These are phyloP conservation scores for Arthroderma sp. DNA, from an alignment of 2,329 filamentous ascomycete species.

Conservation along the genomic window DNA sequence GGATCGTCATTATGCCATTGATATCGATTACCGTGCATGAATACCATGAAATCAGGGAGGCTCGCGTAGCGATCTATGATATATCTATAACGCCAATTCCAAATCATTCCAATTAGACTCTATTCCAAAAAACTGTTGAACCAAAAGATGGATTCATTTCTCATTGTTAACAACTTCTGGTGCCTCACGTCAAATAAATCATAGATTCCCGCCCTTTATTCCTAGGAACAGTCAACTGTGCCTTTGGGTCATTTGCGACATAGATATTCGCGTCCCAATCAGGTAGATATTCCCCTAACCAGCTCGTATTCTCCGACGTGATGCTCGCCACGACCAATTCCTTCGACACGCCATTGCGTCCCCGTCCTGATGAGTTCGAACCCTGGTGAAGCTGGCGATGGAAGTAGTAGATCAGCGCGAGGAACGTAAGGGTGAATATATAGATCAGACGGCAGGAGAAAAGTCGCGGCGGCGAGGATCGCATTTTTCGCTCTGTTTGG, in stretches of 20 bases:
- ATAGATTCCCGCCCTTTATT: conserved; percentile 33
- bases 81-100: conserved; percentile 17
- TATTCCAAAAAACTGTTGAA: too few species aligned
- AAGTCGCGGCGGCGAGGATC: too few species aligned
- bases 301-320: conserved; percentile 26
- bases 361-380: too few species aligned
- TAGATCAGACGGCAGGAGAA: too few species aligned
- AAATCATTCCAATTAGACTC: too few species aligned
- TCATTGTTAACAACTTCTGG: too few species aligned
- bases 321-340: conserved; percentile 28
- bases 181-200: conserved; percentile 29
- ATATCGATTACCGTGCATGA: conserved; percentile 29
- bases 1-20: conserved; percentile 42
- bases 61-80: conserved; percentile 31
- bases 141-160: too few species aligned
- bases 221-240: conserved; percentile 35
- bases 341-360: conserved; percentile 2
- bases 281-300: conserved; percentile 26
- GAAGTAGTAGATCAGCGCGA: too few species aligned
- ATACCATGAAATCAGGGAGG: conserved; percentile 30
- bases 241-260: conserved; percentile 38
- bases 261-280: conserved; percentile 43
- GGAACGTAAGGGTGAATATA: too few species aligned
- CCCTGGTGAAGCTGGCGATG: too few species aligned
- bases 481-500: too few species aligned